Percentiles rank a stretch among this genome's conserved stretches.
Evolutionary conservation across 352 stramenopile genomes (phyloP).

Genomic region (Pythium sp.): DNA sequence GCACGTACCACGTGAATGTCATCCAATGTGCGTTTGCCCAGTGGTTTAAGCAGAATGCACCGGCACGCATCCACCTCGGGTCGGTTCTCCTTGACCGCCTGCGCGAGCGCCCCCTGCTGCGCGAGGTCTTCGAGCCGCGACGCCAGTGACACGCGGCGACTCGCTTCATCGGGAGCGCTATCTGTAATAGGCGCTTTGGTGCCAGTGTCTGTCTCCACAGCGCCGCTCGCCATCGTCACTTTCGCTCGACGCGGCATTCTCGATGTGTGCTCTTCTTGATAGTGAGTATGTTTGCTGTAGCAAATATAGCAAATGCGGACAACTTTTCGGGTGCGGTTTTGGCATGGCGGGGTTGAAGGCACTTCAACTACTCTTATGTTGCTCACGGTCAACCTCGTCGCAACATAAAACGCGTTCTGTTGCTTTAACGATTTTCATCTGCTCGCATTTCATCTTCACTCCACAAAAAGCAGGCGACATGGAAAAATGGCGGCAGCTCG

Average conservation of each 20-base stretch:
- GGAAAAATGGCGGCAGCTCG: conserved; percentile 17
- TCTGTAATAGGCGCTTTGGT: background rate
- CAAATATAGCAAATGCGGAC: background rate
- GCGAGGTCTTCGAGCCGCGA: conserved; percentile 42
- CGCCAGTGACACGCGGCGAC: conserved; percentile 40
- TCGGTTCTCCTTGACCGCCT: conserved; percentile 40
- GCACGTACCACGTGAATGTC: conserved; percentile 62
- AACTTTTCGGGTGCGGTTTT: background rate
- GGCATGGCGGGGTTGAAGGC: background rate
- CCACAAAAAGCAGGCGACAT: background rate
- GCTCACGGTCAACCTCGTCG: background rate
- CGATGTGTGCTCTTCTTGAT: background rate
- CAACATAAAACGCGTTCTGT: background rate
- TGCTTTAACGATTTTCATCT: background rate
- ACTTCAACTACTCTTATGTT: conserved; percentile 14
- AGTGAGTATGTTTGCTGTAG: background rate
- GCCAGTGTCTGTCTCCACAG: background rate
- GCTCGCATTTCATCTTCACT: conserved; percentile 1
- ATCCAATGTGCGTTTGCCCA: conserved; percentile 58
- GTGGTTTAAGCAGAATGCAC: conserved; percentile 47
- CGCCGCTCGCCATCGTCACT: conserved; percentile 1
- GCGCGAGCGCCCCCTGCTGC: conserved; percentile 37
- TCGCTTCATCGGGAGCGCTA: conserved; percentile 1
- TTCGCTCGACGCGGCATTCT: conserved; percentile 9
- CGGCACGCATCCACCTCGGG: conserved; percentile 51